Percentiles rank a stretch among this genome's conserved stretches.
Evolutionary conservation across 2,329 filamentous ascomycete genomes (phyloP).

Genomic region (Capronia americana): DNA sequence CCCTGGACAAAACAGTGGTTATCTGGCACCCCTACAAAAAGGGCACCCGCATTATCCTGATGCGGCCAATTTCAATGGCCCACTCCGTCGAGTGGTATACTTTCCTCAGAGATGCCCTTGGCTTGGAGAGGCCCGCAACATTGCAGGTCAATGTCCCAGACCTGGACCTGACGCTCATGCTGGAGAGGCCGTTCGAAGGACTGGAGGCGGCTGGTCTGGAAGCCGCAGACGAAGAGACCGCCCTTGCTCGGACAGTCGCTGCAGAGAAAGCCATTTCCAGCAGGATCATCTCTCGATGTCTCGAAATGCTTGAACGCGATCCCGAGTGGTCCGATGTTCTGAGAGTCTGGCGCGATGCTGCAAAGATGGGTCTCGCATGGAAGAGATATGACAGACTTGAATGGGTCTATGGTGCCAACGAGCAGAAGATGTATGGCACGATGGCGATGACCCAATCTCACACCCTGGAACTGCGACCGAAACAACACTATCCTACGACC

Average conservation of each 20-base stretch:
- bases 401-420: slow-evolving; percentile 70
- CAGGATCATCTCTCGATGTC: slow-evolving; percentile 62
- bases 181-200: slow-evolving; percentile 66
- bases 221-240: slow-evolving; percentile 52
- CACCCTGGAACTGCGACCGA: slow-evolving; percentile 69
- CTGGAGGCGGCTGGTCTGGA: slow-evolving; percentile 50
- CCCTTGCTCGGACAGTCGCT: slow-evolving; percentile 43
- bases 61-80: slow-evolving; percentile 66
- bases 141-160: slow-evolving; percentile 69
- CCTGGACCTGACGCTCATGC: slow-evolving; percentile 63
- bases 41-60: slow-evolving; percentile 66
- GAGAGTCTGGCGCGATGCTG: slow-evolving; percentile 62
- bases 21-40: slow-evolving; percentile 63
- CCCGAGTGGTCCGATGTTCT: slow-evolving; percentile 67
- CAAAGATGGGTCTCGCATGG: slow-evolving; percentile 70
- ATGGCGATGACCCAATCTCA: slow-evolving; percentile 71
- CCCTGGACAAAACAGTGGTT: slow-evolving; percentile 71
- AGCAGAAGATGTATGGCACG: slow-evolving; percentile 72
- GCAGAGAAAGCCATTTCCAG: slow-evolving; percentile 63
- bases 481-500: slow-evolving; percentile 67
- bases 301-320: slow-evolving; percentile 63
- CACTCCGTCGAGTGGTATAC: slow-evolving; percentile 73
- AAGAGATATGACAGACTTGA: slow-evolving; percentile 72
- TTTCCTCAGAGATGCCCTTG: slow-evolving; percentile 66
- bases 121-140: slow-evolving; percentile 62